Conservation (phyloP, 2,329 filamentous ascomycete genomes). For the Fusarium illudens region DNA sequence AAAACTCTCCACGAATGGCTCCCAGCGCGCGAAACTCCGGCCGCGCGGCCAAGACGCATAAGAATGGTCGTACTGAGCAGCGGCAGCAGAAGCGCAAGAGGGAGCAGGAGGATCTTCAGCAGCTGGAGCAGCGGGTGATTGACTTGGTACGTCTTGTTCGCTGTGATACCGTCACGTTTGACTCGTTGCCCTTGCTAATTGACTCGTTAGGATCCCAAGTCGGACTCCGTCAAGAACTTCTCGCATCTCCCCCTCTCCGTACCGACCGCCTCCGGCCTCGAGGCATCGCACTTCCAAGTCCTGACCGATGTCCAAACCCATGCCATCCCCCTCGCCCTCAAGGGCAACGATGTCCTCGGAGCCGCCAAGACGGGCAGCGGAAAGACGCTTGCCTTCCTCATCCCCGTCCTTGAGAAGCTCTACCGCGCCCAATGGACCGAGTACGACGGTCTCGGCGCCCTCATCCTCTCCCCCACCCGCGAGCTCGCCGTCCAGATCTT, state of each 20-base stretch:
- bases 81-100: conserved; percentile 51
- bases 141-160: conserved; percentile 45
- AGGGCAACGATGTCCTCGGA: conserved; percentile 87
- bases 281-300: conserved; percentile 86
- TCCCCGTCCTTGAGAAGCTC: conserved; percentile 92
- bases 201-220: conserved; percentile 65
- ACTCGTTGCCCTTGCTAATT: conserved; percentile 10
- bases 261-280: conserved; percentile 79
- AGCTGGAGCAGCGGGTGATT: conserved; percentile 45
- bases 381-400: conserved; percentile 91
- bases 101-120: conserved; percentile 48
- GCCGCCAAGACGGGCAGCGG: conserved; percentile 96
- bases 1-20: conserved; percentile 30
- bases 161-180: neutral
- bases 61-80: conserved; percentile 45
- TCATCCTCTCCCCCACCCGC: conserved; percentile 93
- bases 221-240: conserved; percentile 72
- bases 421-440: conserved; percentile 91
- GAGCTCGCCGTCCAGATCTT: conserved; percentile 98
- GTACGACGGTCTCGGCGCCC: conserved; percentile 86
- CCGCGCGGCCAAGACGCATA: conserved; percentile 40
- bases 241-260: conserved; percentile 85
- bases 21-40: conserved; percentile 36
- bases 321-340: conserved; percentile 87
- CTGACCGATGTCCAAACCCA: conserved; percentile 92